Percentiles rank a stretch among this genome's conserved stretches.
phyloP scores from a whole-genome alignment of 768 basidiomycete genomes.

The Melanogaster broomeanus region DNA sequence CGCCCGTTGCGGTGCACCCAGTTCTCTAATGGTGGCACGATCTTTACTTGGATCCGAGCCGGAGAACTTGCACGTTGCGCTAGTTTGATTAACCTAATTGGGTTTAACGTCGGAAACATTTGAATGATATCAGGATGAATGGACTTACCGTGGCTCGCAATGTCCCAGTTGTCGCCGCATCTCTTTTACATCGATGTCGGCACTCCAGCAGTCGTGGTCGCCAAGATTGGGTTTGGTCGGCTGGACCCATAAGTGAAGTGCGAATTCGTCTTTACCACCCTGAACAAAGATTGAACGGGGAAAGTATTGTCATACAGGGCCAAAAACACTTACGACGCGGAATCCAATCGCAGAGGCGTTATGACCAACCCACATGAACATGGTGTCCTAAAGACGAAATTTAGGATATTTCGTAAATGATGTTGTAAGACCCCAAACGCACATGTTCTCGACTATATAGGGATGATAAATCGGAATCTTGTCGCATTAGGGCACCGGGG shows the following conservation, averaged over 20 bases:
- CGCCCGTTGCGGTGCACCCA: slow-evolving; percentile 51
- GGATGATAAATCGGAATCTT: slow-evolving; percentile 40
- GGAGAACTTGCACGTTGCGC: slow-evolving; percentile 36
- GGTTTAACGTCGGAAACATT: neutral
- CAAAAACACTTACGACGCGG: slow-evolving; percentile 18
- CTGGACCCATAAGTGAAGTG: slow-evolving; percentile 25
- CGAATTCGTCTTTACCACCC: slow-evolving; percentile 41
- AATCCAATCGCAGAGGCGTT: slow-evolving; percentile 22
- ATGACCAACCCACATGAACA: slow-evolving; percentile 21
- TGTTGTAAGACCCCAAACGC: slow-evolving; percentile 1
- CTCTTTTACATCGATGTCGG: slow-evolving; percentile 32
- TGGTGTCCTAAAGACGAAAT: slow-evolving; percentile 9
- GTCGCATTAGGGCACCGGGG: slow-evolving; percentile 39
- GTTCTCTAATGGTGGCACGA: slow-evolving; percentile 43
- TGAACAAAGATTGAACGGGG: slow-evolving; percentile 19
- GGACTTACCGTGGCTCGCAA: slow-evolving; percentile 41
- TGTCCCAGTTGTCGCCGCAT: slow-evolving; percentile 29
- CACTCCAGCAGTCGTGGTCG: slow-evolving; percentile 36
- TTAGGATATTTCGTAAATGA: neutral
- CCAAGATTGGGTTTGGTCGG: slow-evolving; percentile 27
- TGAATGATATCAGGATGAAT: neutral
- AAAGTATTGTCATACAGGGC: neutral
- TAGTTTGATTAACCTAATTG: slow-evolving; percentile 38
- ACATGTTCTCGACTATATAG: slow-evolving; percentile 26
- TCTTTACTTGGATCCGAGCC: slow-evolving; percentile 39